Evolutionary conservation across 805 yeast species (phyloP).

Genomic region (Citeromyces nyonsensis): DNA sequence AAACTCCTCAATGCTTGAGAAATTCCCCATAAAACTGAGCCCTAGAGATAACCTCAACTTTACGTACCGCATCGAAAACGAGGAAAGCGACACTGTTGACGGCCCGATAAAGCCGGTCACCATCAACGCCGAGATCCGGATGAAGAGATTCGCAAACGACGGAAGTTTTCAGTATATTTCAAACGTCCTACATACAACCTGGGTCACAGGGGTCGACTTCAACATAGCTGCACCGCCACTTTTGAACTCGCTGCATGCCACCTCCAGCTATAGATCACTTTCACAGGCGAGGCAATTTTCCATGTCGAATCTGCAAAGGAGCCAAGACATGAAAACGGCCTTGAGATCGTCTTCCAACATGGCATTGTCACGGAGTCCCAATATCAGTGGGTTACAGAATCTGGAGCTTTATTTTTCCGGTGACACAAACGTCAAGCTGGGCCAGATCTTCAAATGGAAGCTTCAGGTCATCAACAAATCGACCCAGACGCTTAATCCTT

Average conservation of each 20-base stretch:
- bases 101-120: constrained; percentile 1
- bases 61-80: constrained; percentile 11
- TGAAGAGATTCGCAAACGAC: constrained; percentile 1
- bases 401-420: constrained; percentile 46
- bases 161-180: constrained; percentile 1
- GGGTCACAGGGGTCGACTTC: constrained; percentile 8
- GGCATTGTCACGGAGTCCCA: constrained; percentile 8
- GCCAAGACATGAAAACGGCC: constrained; percentile 7
- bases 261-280: not conserved
- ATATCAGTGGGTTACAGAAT: constrained; percentile 12
- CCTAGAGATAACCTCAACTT: constrained; percentile 8
- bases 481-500: constrained; percentile 28
- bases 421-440: constrained; percentile 40
- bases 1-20: not conserved
- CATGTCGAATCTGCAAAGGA: constrained; percentile 17
- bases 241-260: not conserved
- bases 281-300: constrained; percentile 6
- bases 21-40: constrained; percentile 13
- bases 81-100: constrained; percentile 8
- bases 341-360: constrained; percentile 4
- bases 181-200: constrained; percentile 1
- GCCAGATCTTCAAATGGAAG: constrained; percentile 45
- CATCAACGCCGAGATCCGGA: not conserved
- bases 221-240: constrained; percentile 15
- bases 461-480: constrained; percentile 54